Evolutionary conservation across 2,329 filamentous ascomycete genomes (phyloP), one percentile per base, ranked within the genome.

Genomic region (Penicillium sp.): DNA sequence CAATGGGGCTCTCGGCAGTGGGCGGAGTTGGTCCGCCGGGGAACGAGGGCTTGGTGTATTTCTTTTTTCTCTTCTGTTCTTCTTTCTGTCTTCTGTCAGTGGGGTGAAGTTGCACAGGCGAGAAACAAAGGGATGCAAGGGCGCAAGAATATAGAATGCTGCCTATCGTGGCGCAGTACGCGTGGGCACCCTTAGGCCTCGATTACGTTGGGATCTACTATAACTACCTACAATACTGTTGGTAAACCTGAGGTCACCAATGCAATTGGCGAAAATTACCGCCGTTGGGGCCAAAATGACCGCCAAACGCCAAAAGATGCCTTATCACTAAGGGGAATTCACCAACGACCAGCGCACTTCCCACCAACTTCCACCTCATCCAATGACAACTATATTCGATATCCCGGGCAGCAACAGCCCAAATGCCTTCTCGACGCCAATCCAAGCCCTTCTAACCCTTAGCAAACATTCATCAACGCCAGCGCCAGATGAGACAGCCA

Each of bases 151-250:
- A 53, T 54, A 49, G 45, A 53, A 55, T 53, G 49, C 43, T 58
- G 57, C 53, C 54, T 55, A 53, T 54, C 31, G 58, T 60, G 58
- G 58, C 58, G 58, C 53, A 60, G 57, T 56, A 39, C 50, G 45
- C 48, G 49, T 43, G 50, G 52, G 52, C 50, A 26, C 46, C 46
- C 5, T 31, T 29, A 26, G 34, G 39, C 29, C 29, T 45, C 38
- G 40, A 54, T 54, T 49, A 53, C 48, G 42, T 42, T 34, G 45
- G 24, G 44, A 57, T 56, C 51, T 52, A 53, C 35, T 38, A n/a
- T 49, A 35, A 44, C 33, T 10, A 35, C 26, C 28, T 17, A 8
- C n/a, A n/a, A 38, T 21, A 10, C 6, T 44, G 17, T 32, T 22
- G 43, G 17, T 29, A 29, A n/a, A 29, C 8, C 10, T 2, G 6